A percentile compares a stretch with the other conserved stretches of the same genome.
Evolutionary conservation across 345 rosid genomes (phyloP).

Genomic region (Salix purpurea): DNA sequence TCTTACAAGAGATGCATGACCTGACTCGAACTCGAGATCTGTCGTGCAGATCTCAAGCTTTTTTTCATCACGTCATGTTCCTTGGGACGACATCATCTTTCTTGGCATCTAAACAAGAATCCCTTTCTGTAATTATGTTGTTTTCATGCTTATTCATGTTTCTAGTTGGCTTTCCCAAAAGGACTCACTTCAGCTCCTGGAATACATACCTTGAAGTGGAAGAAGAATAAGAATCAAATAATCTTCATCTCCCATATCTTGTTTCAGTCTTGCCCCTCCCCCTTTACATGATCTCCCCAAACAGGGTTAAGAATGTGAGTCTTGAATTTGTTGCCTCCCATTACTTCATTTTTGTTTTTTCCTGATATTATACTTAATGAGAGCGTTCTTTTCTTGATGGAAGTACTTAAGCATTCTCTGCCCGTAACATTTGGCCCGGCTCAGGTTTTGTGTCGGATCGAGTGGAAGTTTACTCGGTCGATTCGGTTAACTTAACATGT

Average conservation of each 20-base stretch:
- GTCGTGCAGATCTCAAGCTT: accelerated
- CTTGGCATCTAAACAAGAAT: neutral
- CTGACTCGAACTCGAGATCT: too few species aligned
- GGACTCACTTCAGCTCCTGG: conserved; percentile 92
- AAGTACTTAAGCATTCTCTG: neutral
- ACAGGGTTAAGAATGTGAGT: neutral
- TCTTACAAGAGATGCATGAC: accelerated
- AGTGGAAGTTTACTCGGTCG: too few species aligned
- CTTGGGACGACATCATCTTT: too few species aligned
- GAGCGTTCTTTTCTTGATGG: neutral
- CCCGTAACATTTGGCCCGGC: too few species aligned
- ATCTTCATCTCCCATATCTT: neutral
- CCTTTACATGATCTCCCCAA: neutral
- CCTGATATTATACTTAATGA: neutral
- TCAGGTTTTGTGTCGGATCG: too few species aligned
- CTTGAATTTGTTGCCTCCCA: neutral
- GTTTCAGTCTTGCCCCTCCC: neutral
- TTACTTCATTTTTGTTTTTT: neutral
- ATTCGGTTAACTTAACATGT: accelerated
- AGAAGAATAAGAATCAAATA: conserved; percentile 31
- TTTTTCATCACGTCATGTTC: too few species aligned
- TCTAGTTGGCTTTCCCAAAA: conserved; percentile 84
- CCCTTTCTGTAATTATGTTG: neutral
- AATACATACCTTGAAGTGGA: conserved; percentile 78
- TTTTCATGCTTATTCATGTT: neutral